These are phyloP conservation scores for Penicillium digitatum DNA, from an alignment of 2,329 filamentous ascomycete genomes.

Conservation along the genomic window DNA sequence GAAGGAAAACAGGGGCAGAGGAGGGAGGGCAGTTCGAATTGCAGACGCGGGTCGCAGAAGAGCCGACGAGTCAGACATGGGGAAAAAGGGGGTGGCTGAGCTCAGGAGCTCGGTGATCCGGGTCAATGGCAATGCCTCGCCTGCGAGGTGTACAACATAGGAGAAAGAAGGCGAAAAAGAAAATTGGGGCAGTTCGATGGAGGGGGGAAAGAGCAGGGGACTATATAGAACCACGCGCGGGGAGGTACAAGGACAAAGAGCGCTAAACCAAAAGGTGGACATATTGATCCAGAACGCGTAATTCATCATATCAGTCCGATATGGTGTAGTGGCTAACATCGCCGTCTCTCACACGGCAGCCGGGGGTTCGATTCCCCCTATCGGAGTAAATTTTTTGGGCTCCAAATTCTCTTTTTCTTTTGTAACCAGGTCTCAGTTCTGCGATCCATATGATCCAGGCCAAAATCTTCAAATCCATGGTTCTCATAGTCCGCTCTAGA, in stretches of 20 bases:
- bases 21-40: not conserved
- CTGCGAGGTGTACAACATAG: not conserved
- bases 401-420: not conserved
- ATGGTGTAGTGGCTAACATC: constrained; percentile 32
- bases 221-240: not conserved
- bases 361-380: constrained; percentile 31
- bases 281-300: no score
- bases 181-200: no score
- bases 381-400: constrained; percentile 18
- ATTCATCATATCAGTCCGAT: constrained; percentile 13
- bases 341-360: constrained; percentile 30
- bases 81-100: not conserved
- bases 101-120: not conserved
- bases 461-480: not conserved
- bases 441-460: no score
- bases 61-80: not conserved
- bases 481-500: not conserved
- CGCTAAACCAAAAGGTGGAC: no score
- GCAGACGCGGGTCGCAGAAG: not conserved
- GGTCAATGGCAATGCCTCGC: not conserved
- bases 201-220: not conserved
- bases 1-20: not conserved
- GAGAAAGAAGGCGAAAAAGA: not conserved
- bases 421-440: no score
- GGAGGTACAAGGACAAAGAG: no score